Percentiles rank a stretch among this genome's conserved stretches.
Conservation (phyloP, 2,329 filamentous ascomycete species). For the Cercospora janseana region DNA sequence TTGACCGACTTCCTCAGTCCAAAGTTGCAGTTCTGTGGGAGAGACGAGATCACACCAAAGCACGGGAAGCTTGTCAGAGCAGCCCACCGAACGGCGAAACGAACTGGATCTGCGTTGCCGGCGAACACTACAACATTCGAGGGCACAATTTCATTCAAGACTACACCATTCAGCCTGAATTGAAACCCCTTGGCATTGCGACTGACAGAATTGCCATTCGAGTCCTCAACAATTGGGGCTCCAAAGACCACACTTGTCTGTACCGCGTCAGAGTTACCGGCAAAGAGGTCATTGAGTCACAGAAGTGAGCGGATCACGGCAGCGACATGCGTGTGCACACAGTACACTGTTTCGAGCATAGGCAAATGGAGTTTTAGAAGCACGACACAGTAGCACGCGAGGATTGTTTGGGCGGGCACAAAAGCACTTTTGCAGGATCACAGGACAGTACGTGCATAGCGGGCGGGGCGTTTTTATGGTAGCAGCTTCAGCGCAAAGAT, state of each 20-base stretch:
- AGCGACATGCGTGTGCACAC: too few relatives aligned
- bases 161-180: conserved; percentile 38
- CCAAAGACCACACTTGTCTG: conserved; percentile 45
- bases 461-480: conserved; percentile 2
- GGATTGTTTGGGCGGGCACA: neutral
- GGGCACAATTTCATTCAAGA: conserved; percentile 44
- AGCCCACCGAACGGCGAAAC: conserved; percentile 22
- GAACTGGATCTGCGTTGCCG: conserved; percentile 43
- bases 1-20: conserved; percentile 21
- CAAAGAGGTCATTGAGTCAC: conserved; percentile 20
- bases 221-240: conserved; percentile 46
- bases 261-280: conserved; percentile 49
- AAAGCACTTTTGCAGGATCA: neutral
- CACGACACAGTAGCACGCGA: neutral
- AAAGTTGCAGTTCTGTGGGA: conserved; percentile 17
- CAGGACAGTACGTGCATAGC: neutral
- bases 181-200: conserved; percentile 28
- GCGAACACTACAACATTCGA: conserved; percentile 44
- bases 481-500: conserved; percentile 2
- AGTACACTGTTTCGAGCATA: too few relatives aligned
- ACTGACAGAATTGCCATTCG: conserved; percentile 42
- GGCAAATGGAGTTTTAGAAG: too few relatives aligned
- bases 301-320: neutral
- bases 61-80: conserved; percentile 12
- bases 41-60: conserved; percentile 21